A percentile compares a stretch with the other conserved stretches of the same genome.
phyloP scores from a whole-genome alignment of 495 filamentous ascomycete species.

The Barbatosphaeria neglecta region DNA sequence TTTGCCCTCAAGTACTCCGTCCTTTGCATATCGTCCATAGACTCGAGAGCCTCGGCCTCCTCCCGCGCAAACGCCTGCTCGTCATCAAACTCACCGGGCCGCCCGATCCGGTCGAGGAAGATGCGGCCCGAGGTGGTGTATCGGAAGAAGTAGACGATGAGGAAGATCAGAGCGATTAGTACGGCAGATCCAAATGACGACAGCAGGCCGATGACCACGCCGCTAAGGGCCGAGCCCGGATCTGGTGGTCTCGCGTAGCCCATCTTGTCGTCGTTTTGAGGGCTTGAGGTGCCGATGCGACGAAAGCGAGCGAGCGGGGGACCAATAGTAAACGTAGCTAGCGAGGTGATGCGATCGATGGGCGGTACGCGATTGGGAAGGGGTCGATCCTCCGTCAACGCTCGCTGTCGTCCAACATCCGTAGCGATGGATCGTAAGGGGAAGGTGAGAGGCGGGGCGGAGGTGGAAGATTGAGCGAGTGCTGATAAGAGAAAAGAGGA shows the following conservation, averaged over 20 bases:
- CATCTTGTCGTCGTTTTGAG: constrained; percentile 5
- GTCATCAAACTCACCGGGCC: constrained; percentile 95
- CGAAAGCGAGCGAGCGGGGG: neutral
- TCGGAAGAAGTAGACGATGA: constrained; percentile 85
- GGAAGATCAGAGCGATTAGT: constrained; percentile 68
- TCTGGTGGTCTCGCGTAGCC: constrained; percentile 4
- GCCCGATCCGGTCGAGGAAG: constrained; percentile 81
- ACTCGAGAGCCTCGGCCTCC: constrained; percentile 88
- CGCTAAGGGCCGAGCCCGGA: constrained; percentile 39
- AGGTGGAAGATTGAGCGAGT: too few species aligned
- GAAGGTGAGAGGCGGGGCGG: too few species aligned
- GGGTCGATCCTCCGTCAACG: too few species aligned
- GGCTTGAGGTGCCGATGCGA: neutral
- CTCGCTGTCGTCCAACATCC: too few species aligned
- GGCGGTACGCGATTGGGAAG: too few species aligned
- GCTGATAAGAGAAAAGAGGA: too few species aligned
- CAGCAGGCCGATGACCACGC: constrained; percentile 87
- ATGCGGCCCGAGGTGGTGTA: constrained; percentile 85
- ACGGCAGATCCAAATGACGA: constrained; percentile 93
- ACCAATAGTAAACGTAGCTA: too few species aligned
- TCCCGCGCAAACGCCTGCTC: constrained; percentile 85
- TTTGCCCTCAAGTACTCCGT: constrained; percentile 90
- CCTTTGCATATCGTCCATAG: constrained; percentile 87
- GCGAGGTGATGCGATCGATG: too few species aligned
- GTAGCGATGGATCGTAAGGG: too few species aligned